phyloP scores from a whole-genome alignment of 139 green algal species.

The Desmodesmus armatus region DNA sequence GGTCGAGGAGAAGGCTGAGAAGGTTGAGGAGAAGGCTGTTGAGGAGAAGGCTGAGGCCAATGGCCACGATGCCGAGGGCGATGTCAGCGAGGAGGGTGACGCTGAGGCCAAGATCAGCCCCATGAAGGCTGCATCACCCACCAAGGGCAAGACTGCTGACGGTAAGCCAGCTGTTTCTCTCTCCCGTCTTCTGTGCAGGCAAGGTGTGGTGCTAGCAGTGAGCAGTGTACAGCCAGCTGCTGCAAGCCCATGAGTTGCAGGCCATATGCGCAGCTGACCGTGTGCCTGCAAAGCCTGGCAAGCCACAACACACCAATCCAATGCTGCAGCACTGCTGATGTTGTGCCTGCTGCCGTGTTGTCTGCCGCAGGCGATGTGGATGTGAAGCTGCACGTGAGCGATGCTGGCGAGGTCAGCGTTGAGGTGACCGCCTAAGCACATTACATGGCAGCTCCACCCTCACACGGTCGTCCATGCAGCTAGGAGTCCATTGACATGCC shows the following conservation, averaged over 20 bases:
- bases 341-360: not conserved
- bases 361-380: not conserved
- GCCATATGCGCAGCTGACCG: not conserved
- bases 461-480: too few relatives aligned
- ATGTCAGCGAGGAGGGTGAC: not conserved
- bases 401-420: slow-evolving; percentile 28
- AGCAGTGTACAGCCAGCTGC: not conserved
- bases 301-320: not conserved
- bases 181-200: not conserved
- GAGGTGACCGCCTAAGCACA: slow-evolving; percentile 8
- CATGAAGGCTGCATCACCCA: not conserved
- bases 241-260: not conserved
- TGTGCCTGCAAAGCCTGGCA: not conserved
- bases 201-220: not conserved
- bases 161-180: slow-evolving; percentile 19
- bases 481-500: too few relatives aligned
- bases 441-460: not conserved
- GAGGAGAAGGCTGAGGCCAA: not conserved
- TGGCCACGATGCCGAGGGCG: not conserved
- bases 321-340: not conserved
- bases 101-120: not conserved
- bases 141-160: not conserved
- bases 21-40: not conserved
- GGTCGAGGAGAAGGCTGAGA: not conserved
- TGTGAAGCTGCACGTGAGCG: slow-evolving; percentile 36